Conservation (phyloP, 148 eudicot genomes). For the Linanthus parryae region DNA sequence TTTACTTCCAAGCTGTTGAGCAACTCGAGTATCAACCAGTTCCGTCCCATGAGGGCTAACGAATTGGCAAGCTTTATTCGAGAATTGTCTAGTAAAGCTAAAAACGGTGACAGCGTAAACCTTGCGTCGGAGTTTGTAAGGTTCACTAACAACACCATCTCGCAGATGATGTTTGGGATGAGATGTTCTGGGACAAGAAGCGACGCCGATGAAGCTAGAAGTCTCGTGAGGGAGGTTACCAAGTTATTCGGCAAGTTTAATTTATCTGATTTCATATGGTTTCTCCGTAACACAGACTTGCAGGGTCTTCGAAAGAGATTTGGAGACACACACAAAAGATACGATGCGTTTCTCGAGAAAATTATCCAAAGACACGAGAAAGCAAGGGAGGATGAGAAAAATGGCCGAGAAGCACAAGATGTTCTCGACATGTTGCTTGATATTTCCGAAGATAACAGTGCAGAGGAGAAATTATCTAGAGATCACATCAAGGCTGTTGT, state of each 20-base stretch:
- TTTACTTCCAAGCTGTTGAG: constrained; percentile 10
- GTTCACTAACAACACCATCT: constrained; percentile 14
- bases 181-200: constrained; percentile 11
- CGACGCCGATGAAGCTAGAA: constrained; percentile 6
- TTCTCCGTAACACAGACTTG: constrained; percentile 6
- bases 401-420: background rate
- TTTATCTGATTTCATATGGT: constrained; percentile 5
- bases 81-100: background rate
- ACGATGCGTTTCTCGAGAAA: constrained; percentile 9
- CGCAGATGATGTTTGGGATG: constrained; percentile 16
- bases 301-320: constrained; percentile 7
- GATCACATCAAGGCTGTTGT: constrained; percentile 11
- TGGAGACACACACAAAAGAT: constrained; percentile 10
- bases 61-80: constrained; percentile 9
- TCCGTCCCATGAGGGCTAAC: constrained; percentile 6
- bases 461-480: constrained; percentile 5
- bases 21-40: constrained; percentile 12
- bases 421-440: constrained; percentile 17
- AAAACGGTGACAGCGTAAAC: background rate
- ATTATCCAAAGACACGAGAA: constrained; percentile 5
- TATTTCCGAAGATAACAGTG: constrained; percentile 7
- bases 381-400: constrained; percentile 1
- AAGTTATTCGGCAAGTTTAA: constrained; percentile 12
- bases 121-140: constrained; percentile 1
- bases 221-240: constrained; percentile 8